Percentiles rank a stretch among this genome's conserved stretches.
Conservation (phyloP, 441 rosid genomes). For the Hypseocharis bilobata region DNA sequence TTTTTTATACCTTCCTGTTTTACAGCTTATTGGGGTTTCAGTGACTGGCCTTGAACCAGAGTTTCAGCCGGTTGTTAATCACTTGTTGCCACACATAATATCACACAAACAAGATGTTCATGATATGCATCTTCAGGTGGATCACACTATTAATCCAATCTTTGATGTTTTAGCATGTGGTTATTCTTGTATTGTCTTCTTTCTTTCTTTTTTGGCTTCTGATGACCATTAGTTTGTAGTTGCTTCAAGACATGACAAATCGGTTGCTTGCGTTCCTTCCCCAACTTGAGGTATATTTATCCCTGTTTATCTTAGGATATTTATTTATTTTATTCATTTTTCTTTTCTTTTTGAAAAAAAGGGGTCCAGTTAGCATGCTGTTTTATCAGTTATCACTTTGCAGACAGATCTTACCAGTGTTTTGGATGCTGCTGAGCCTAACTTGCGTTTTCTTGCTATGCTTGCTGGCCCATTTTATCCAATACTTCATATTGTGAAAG, state of each 20-base stretch:
- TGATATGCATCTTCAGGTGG: conserved; percentile 78
- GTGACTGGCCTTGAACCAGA: conserved; percentile 75
- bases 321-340: conserved; percentile 11
- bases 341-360: conserved; percentile 4
- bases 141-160: conserved; percentile 14
- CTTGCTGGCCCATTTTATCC: conserved; percentile 73
- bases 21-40: conserved; percentile 69
- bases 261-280: conserved; percentile 67
- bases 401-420: conserved; percentile 59
- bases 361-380: not conserved
- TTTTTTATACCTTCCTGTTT: conserved; percentile 19
- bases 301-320: conserved; percentile 14
- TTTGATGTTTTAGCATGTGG: conserved; percentile 14
- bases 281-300: conserved; percentile 64
- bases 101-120: conserved; percentile 66
- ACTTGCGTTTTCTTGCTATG: conserved; percentile 62
- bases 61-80: conserved; percentile 76
- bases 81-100: conserved; percentile 56
- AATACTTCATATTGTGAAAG: conserved; percentile 55
- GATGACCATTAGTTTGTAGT: conserved; percentile 45
- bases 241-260: conserved; percentile 71
- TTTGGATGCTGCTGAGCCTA: conserved; percentile 51
- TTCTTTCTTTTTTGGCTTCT: conserved; percentile 27
- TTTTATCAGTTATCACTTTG: conserved; percentile 13
- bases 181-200: conserved; percentile 17